Percentiles rank a stretch among this genome's conserved stretches.
Conservation (phyloP, 2,329 filamentous ascomycete genomes). For the Incumbomyces delicatus region DNA sequence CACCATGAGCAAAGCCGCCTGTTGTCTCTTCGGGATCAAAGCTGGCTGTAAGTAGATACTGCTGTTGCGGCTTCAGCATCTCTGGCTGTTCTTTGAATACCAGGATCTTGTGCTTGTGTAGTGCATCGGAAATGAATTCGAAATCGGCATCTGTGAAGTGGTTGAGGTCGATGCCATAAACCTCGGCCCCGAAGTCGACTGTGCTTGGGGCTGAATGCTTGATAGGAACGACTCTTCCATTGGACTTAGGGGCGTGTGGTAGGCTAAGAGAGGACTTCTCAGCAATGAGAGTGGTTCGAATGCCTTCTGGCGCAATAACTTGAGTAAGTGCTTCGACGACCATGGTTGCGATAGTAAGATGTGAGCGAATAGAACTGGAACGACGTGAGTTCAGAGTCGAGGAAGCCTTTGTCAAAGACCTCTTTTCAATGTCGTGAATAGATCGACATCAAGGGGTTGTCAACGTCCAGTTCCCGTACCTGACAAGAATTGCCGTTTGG, state of each 20-base stretch:
- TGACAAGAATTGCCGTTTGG: too few relatives aligned
- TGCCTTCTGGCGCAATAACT: slow-evolving; percentile 18
- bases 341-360: slow-evolving; percentile 12
- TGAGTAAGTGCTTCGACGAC: slow-evolving; percentile 21
- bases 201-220: slow-evolving; percentile 8
- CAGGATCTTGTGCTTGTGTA: slow-evolving; percentile 60
- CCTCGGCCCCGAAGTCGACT: slow-evolving; percentile 49
- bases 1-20: slow-evolving; percentile 53
- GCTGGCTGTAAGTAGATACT: slow-evolving; percentile 62
- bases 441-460: too few relatives aligned
- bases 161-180: slow-evolving; percentile 51
- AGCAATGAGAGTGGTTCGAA: too few relatives aligned
- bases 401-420: too few relatives aligned
- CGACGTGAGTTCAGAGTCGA: too few relatives aligned
- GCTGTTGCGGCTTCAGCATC: slow-evolving; percentile 53
- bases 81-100: slow-evolving; percentile 59
- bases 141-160: slow-evolving; percentile 57
- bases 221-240: slow-evolving; percentile 10
- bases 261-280: slow-evolving; percentile 16
- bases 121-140: slow-evolving; percentile 50
- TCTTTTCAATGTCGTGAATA: too few relatives aligned
- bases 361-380: too few relatives aligned
- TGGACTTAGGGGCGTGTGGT: slow-evolving; percentile 21
- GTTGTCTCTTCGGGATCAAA: slow-evolving; percentile 58
- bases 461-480: too few relatives aligned